A percentile compares a stretch with the other conserved stretches of the same genome.
phyloP scores from a whole-genome alignment of 768 basidiomycete species.

The Xerocomellus chrysenteron region DNA sequence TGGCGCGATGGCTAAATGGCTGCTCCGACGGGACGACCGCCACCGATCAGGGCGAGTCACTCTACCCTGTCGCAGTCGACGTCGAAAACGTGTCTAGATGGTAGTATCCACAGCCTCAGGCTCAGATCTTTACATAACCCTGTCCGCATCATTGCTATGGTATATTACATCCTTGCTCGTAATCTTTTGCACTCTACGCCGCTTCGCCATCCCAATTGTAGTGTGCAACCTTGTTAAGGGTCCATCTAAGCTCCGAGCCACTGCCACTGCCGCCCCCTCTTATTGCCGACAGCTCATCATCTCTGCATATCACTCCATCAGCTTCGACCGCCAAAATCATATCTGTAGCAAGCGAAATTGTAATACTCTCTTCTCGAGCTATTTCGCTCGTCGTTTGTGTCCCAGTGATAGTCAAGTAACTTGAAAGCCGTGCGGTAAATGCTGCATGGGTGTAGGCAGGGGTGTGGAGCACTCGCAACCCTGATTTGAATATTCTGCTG shows the following conservation, averaged over 20 bases:
- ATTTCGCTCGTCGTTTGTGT: constrained; percentile 66
- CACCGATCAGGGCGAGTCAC: constrained; percentile 20
- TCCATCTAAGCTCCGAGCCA: constrained; percentile 70
- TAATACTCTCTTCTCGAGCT: constrained; percentile 66
- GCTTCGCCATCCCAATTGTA: constrained; percentile 74
- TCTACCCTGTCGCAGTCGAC: constrained; percentile 13
- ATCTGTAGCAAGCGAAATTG: constrained; percentile 72
- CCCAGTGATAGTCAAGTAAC: constrained; percentile 49
- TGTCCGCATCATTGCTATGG: not conserved
- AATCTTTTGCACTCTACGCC: constrained; percentile 1
- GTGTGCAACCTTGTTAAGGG: constrained; percentile 60
- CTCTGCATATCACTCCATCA: constrained; percentile 70
- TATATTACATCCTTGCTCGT: constrained; percentile 9
- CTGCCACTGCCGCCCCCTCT: constrained; percentile 44
- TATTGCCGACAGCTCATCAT: constrained; percentile 50
- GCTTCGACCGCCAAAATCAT: constrained; percentile 75
- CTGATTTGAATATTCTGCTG: constrained; percentile 66
- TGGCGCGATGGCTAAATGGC: not conserved
- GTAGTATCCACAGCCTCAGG: constrained; percentile 9
- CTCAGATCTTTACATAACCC: too few relatives aligned
- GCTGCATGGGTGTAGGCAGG: constrained; percentile 68
- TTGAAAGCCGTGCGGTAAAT: constrained; percentile 66
- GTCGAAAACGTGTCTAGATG: constrained; percentile 28
- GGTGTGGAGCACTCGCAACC: constrained; percentile 80
- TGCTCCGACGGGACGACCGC: not conserved